Evolutionary conservation across 2,329 filamentous ascomycete species (phyloP).

Genomic region (Colletotrichum liaoningense): DNA sequence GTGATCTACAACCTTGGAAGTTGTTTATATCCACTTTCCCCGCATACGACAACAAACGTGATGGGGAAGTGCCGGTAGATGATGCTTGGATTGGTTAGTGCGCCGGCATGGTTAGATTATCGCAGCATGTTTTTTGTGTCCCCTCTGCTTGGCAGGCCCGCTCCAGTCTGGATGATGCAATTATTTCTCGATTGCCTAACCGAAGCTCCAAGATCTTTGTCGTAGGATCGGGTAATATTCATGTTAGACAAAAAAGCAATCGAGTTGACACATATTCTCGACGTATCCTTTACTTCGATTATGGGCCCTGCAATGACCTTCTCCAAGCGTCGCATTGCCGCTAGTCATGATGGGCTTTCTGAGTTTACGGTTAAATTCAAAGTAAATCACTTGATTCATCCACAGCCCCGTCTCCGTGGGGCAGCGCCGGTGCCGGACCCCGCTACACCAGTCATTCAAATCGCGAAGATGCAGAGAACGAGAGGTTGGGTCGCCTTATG

Average conservation of each 20-base stretch:
- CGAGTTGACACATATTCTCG: background rate
- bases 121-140: background rate
- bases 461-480: too few relatives aligned
- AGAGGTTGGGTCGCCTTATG: too few relatives aligned
- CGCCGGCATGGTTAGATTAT: constrained; percentile 4
- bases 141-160: constrained; percentile 19
- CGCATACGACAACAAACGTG: background rate
- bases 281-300: background rate
- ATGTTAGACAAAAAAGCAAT: too few relatives aligned
- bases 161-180: background rate
- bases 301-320: background rate
- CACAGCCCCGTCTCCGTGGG: background rate
- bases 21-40: constrained; percentile 28
- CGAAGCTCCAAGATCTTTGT: too few relatives aligned
- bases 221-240: too few relatives aligned
- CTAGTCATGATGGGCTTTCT: background rate
- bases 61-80: constrained; percentile 14
- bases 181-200: too few relatives aligned
- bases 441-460: background rate
- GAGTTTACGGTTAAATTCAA: constrained; percentile 1
- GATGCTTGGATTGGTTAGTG: constrained; percentile 23
- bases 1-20: constrained; percentile 24
- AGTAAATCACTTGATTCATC: background rate
- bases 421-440: background rate
- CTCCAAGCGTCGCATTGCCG: background rate